Evolutionary conservation across 495 filamentous ascomycete genomes (phyloP), one percentile per base, ranked within the genome.

Genomic region (Penicillium verhagenii): DNA sequence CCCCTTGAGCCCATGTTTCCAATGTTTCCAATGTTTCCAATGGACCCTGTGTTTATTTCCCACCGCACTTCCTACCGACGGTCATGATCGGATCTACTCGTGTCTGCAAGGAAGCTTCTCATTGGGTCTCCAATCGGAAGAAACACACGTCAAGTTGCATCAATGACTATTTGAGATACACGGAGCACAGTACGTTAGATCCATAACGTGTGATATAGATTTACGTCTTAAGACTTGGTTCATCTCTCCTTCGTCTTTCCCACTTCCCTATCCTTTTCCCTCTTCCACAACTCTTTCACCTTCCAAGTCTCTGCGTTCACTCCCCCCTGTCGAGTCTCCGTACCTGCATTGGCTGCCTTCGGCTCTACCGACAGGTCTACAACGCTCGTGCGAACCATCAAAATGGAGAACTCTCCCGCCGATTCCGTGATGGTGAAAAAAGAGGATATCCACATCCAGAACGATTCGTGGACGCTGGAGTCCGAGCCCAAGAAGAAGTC

Each of bases 381-480:
- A 6, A 9, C n/a, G 0, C 20, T 9, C 11, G 1, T 26, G 16
- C 4, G 4, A 38, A n/a, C 43, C 37, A 45, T 6, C 38, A 31
- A 24, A 1, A 65, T 64, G 61, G 57, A 56, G 43, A 35, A 44
- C 26, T 58, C 58, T 6, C 51, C 58, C 9, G 43, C 29, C 21
- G 54, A 53, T 28, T 52, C 58, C n/a, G 19, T 33, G 13, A 54
- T 61, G 55, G 50, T 54, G 39, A 59, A 54, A 48, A 52, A 47
- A 28, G 28, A 40, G 0, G 53, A 61, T 20, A 16, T 18, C 5
- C 33, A 47, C 14, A 13, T 18, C 5, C 33, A 47, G 11, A 13
- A 56, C 1, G 43, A 59, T 18, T n/a, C 38, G 14, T 57, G 52
- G 48, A 53, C 53, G 16, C 35, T 55, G 1, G 61, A 62, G 38